Conservation (phyloP, 148 eudicot genomes). For the Rhododendron kiyosumense region DNA sequence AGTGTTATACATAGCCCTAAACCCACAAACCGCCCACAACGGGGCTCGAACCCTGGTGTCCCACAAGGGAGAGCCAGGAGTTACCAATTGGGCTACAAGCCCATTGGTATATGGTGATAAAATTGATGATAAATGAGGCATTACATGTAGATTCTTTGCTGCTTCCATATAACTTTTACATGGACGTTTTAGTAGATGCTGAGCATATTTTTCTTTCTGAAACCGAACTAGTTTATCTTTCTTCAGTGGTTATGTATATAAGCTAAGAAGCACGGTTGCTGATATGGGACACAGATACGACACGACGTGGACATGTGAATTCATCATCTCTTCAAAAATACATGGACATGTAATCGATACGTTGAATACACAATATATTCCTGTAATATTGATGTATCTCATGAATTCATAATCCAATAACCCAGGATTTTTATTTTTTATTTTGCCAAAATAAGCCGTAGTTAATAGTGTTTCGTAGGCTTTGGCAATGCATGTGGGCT, state of each 20-base stretch:
- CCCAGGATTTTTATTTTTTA: neutral
- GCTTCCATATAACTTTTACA: neutral
- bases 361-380: too few relatives aligned
- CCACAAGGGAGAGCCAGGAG: too few relatives aligned
- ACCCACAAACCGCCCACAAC: too few relatives aligned
- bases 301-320: too few relatives aligned
- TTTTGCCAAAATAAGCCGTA: neutral
- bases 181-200: neutral
- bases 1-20: too few relatives aligned
- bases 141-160: too few relatives aligned
- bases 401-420: neutral
- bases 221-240: neutral
- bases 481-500: neutral
- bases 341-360: too few relatives aligned
- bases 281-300: too few relatives aligned
- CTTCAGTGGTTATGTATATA: neutral
- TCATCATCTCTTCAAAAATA: too few relatives aligned
- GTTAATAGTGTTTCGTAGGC: neutral
- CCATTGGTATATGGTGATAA: neutral
- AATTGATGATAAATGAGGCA: neutral
- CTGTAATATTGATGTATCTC: too few relatives aligned
- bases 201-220: neutral
- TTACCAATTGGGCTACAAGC: neutral
- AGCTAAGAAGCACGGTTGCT: neutral
- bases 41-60: too few relatives aligned